Evolutionary conservation across 768 basidiomycete genomes (phyloP).

Genomic region (Scleroderma citrinum): DNA sequence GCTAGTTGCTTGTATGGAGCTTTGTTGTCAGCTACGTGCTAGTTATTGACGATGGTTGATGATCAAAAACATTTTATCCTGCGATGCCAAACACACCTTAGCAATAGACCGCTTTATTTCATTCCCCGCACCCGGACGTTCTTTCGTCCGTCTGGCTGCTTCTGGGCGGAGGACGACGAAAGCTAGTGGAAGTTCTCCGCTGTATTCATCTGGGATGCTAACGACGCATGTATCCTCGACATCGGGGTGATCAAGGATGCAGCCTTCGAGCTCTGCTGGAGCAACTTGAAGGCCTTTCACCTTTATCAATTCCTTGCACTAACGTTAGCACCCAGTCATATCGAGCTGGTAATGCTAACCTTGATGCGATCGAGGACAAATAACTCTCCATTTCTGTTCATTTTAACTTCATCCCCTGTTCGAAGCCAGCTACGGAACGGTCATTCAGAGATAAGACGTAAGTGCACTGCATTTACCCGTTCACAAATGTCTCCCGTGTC

Average conservation of each 20-base stretch:
- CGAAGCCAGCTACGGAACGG: conserved; percentile 46
- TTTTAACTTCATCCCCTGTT: conserved; percentile 65
- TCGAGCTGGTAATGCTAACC: conserved; percentile 29
- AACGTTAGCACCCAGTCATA: background rate
- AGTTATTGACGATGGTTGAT: background rate
- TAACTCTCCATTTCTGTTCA: conserved; percentile 56
- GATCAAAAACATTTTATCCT: background rate
- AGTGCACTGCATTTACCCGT: conserved; percentile 29
- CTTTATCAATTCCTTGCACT: conserved; percentile 61
- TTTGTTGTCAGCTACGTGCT: conserved; percentile 58
- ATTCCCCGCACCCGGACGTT: conserved; percentile 29
- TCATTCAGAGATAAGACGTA: background rate
- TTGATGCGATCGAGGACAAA: conserved; percentile 72
- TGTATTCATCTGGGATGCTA: conserved; percentile 65
- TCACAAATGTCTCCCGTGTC: conserved; percentile 56
- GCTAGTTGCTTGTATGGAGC: conserved; percentile 54
- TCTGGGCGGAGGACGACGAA: conserved; percentile 51
- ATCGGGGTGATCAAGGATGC: conserved; percentile 53
- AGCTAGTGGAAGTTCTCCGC: conserved; percentile 68
- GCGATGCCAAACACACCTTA: conserved; percentile 39
- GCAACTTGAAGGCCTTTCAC: conserved; percentile 54
- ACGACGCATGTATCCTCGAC: conserved; percentile 63
- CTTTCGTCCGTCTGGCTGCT: conserved; percentile 30
- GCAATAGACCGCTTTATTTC: conserved; percentile 37
- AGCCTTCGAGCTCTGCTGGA: conserved; percentile 63